Evolutionary conservation across 805 yeast species (phyloP).

Genomic region (Wilhelminamyces savonicus): DNA sequence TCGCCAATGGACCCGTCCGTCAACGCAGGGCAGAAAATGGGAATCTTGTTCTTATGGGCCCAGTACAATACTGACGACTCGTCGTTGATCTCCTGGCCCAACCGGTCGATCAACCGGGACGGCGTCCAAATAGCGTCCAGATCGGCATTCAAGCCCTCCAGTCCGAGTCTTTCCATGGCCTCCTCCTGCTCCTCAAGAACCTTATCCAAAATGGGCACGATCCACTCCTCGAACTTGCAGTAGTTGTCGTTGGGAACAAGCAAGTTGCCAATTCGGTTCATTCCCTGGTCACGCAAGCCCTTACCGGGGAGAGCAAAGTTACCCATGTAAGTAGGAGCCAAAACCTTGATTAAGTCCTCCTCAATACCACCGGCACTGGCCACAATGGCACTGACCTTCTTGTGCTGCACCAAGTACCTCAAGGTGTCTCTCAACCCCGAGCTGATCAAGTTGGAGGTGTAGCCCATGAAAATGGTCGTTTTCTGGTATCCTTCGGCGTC

Average conservation of each 20-base stretch:
- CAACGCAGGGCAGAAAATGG: slow-evolving; percentile 93
- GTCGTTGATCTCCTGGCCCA: slow-evolving; percentile 93
- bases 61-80: slow-evolving; percentile 92
- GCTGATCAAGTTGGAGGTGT: slow-evolving; percentile 91
- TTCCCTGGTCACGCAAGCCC: slow-evolving; percentile 83
- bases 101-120: slow-evolving; percentile 80
- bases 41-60: slow-evolving; percentile 96
- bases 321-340: slow-evolving; percentile 95
- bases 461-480: slow-evolving; percentile 91
- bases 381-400: slow-evolving; percentile 90
- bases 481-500: slow-evolving; percentile 75
- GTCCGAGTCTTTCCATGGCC: slow-evolving; percentile 45
- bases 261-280: slow-evolving; percentile 96
- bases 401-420: slow-evolving; percentile 84
- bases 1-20: slow-evolving; percentile 99
- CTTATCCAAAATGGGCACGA: slow-evolving; percentile 84
- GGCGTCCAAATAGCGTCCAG: slow-evolving; percentile 86
- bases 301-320: slow-evolving; percentile 81
- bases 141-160: slow-evolving; percentile 54
- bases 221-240: slow-evolving; percentile 98
- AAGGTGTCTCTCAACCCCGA: slow-evolving; percentile 92
- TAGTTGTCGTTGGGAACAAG: slow-evolving; percentile 97
- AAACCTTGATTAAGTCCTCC: slow-evolving; percentile 92
- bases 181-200: slow-evolving; percentile 86
- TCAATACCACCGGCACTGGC: slow-evolving; percentile 99